Evolutionary conservation across 2,329 filamentous ascomycete genomes (phyloP), one percentile per base, ranked within the genome.

Genomic region (Phyllosticta ampelicida): DNA sequence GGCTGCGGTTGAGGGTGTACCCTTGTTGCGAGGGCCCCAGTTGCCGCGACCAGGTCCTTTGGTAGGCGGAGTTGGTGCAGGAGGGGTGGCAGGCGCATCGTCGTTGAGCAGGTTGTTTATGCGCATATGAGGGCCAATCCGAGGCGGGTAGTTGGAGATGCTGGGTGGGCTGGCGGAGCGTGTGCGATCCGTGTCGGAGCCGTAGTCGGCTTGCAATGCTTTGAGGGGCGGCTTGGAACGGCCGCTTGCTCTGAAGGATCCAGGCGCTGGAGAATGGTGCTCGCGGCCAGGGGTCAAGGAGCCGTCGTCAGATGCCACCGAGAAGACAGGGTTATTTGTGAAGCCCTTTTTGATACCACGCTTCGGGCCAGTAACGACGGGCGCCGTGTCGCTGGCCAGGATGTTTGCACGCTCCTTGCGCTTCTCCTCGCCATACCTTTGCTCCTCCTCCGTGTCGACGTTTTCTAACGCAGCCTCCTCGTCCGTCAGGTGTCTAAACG

Each of bases 331-430:
- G 54, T 73, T 74, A 30, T 73, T 70, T 48, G 68, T 73, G 65
- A 72, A 73, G 18, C 74, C 74, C 61, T 77, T 77, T 64, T 77
- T 78, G 59, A 74, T 71, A 1, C 74, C 75, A 9, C 76, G 71
- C 67, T 78, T 79, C 2, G 77, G 73, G 6, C 76, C 77, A 8
- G 76, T 78, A 63, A 78, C 83, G 5, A 86, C 77, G 59, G 85
- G 86, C 26, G 82, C 83, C 68, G 87, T 86, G 65, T 91, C 88
- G 65, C 84, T 85, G 62, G 86, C 85, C 54, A 91, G 80, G 62
- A 91, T 91, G 65, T 74, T 68, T 63, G 85, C 86, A 55, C 87
- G 79, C 70, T 89, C 87, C 66, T 83, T 84, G 71, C 87, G 83
- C 75, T 90, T 91, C 63, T 81, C 78, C 62, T 83, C 78, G 26